Evolutionary conservation across 257 asterid species (phyloP), one percentile per base, ranked within the genome.

Genomic region (Vinca minor): DNA sequence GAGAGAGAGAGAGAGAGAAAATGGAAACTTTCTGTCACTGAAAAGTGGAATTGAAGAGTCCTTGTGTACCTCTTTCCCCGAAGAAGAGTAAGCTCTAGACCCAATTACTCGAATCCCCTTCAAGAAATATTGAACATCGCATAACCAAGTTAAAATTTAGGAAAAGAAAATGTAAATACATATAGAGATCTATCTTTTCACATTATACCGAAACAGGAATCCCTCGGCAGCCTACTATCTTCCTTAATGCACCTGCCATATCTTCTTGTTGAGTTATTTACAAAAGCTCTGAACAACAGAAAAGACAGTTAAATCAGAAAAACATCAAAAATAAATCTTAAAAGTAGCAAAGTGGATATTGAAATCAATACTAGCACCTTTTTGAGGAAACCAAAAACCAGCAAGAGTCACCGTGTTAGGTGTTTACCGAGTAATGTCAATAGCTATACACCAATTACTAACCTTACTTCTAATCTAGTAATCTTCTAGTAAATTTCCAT

Each of bases 81-180:
- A 58, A 39, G 95, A 87, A 69, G 96, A 80, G 78, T 77, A 89
- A 18, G 83, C 66, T 82, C 93, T 74, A 64, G 79, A 77, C 9
- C 82, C 90, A 79, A 70, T 69, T 32, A 71, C 80, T 46, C 87
- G 78, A 76, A 83, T 71, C 70, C 90, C 83, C 87, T 78, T 32
- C 20, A 56, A 56, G 20, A 56, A 55, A 15, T 31, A 29, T 28
- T 31, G 26, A 56, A 34, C 5, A 56, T 6, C 31, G 42, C 1
- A 56, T 56, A 14, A 28, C 34, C 13, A 56, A 15, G 23, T 34
- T 3, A 31, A 28, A n/a, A 44, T 44, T 44, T 44, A 55, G 20
- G 0, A 4, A 3, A 14, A 14, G 4, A 18, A 56, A 29, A 56
- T 31, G n/a, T n/a, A 56, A 18, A 56, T 17, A 56, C 32, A 56